A percentile compares a stretch with the other conserved stretches of the same genome.
phyloP scores from a whole-genome alignment of 768 basidiomycete genomes.

The Mycena chlorophos region DNA sequence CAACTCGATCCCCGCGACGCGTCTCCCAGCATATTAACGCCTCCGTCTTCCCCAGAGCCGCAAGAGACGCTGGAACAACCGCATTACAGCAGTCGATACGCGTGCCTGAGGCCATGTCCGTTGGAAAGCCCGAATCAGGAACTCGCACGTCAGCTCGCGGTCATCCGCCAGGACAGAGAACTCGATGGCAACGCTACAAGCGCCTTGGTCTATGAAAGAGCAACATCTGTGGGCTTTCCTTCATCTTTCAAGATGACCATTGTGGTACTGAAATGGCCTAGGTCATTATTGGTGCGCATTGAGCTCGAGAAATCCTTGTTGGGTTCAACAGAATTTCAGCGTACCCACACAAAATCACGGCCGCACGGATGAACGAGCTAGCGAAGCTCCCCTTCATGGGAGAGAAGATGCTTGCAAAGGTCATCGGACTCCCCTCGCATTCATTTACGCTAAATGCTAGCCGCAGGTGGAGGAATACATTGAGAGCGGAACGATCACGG shows the following conservation, averaged over 20 bases:
- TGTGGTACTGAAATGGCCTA: conserved; percentile 26
- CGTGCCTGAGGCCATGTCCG: conserved; percentile 65
- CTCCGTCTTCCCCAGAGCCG: conserved; percentile 1
- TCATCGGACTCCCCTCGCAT: conserved; percentile 17
- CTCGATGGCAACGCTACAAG: conserved; percentile 70
- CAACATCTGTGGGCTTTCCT: conserved; percentile 58
- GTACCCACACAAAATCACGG: conserved; percentile 47
- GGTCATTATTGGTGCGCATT: conserved; percentile 48
- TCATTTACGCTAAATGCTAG: background rate
- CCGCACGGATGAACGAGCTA: conserved; percentile 40
- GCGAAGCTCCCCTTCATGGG: conserved; percentile 49
- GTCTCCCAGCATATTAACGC: background rate
- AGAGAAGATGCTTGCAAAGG: conserved; percentile 53
- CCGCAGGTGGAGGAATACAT: conserved; percentile 65
- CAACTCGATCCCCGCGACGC: conserved; percentile 4
- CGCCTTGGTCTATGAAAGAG: conserved; percentile 70
- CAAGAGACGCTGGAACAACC: conserved; percentile 12
- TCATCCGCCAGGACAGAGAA: conserved; percentile 57
- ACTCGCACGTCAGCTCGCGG: conserved; percentile 56
- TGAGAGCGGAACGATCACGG: conserved; percentile 52
- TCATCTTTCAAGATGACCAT: conserved; percentile 1
- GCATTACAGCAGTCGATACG: conserved; percentile 47
- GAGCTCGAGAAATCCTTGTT: background rate
- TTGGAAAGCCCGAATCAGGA: conserved; percentile 69
- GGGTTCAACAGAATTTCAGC: conserved; percentile 35